Evolutionary conservation across 139 green algal genomes (phyloP), one percentile per base, ranked within the genome.

Genomic region (Prasinococcaceae sp.): DNA sequence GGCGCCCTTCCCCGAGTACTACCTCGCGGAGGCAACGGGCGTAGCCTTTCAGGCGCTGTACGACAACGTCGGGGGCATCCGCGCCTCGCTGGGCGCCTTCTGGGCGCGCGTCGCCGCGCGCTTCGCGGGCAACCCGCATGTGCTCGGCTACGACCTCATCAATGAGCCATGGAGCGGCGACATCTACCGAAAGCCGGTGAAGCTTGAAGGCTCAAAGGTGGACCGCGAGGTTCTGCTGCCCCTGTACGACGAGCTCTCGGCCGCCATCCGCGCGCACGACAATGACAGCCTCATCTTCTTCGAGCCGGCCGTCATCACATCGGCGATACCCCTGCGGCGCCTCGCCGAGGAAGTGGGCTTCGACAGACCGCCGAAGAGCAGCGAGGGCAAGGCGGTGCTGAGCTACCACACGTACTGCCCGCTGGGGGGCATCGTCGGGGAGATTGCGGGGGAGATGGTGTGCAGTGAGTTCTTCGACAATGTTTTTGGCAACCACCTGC

Each of bases 81-180:
- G 19, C 10, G 52, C 50, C 22, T 27, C n/a, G 22, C 29, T 60
- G 20, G 52, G 37, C 6, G n/a, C 32, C 3, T 60, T 51, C 37
- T 60, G 52, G 52, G 37, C 37, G 8, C 14, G 20, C 19, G 37
- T 49, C 5, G 52, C 52, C 3, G 20, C 14, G 4, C 4, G 37
- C 9, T 49, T 60, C 23, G 35, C 10, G n/a, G 36, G 36, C 19
- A 8, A 60, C 22, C 16, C 19, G 3, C 37, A 38, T 22, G 20
- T 60, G 10, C 36, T 60, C 25, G 52, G 52, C 5, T 60, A 60
- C 29, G 52, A 60, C 14, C 52, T 60, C 1, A 51, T 60, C 1
- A 60, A 60, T 38, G 52, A 60, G 37, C 52, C 52, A 0, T 60
- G 52, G 52, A 38, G 50, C 4, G 52, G 52, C 0, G 52, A 60